Evolutionary conservation across 805 yeast species (phyloP).

Genomic region (Hanseniaspora meyeri): DNA sequence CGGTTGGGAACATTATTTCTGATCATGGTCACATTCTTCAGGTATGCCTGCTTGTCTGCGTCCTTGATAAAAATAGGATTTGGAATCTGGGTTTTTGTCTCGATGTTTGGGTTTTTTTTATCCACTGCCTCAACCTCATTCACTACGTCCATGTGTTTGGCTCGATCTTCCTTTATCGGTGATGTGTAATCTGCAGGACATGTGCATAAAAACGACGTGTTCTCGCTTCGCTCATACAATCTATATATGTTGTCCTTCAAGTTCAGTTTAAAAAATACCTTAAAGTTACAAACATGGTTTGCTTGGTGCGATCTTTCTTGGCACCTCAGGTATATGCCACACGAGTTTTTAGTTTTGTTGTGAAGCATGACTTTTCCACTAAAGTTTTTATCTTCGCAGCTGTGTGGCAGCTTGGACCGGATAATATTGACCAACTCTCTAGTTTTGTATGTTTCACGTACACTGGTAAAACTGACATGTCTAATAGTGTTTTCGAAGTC

Average conservation of each 20-base stretch:
- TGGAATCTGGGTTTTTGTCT: neutral
- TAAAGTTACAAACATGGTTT: neutral
- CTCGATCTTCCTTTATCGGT: neutral
- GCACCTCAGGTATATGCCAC: constrained; percentile 5
- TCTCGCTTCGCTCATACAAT: constrained; percentile 1
- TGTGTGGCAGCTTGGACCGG: neutral
- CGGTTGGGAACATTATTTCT: neutral
- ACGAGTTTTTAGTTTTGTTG: constrained; percentile 3
- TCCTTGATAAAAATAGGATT: neutral
- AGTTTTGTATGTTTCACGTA: constrained; percentile 3
- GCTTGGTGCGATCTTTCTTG: neutral
- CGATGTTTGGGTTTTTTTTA: neutral
- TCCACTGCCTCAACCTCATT: neutral
- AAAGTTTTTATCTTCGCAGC: constrained; percentile 1
- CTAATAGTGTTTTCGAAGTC: constrained; percentile 2
- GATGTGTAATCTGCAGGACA: neutral
- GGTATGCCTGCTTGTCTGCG: neutral
- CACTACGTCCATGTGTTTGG: neutral
- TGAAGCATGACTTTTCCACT: constrained; percentile 8
- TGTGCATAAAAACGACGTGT: constrained; percentile 5
- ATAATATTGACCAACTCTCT: constrained; percentile 9
- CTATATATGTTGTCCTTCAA: constrained; percentile 1
- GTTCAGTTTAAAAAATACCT: neutral
- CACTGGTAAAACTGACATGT: neutral
- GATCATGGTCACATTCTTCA: neutral